These are phyloP conservation scores for Limtongia smithiae DNA, from an alignment of 805 yeast species.

Conservation along the genomic window DNA sequence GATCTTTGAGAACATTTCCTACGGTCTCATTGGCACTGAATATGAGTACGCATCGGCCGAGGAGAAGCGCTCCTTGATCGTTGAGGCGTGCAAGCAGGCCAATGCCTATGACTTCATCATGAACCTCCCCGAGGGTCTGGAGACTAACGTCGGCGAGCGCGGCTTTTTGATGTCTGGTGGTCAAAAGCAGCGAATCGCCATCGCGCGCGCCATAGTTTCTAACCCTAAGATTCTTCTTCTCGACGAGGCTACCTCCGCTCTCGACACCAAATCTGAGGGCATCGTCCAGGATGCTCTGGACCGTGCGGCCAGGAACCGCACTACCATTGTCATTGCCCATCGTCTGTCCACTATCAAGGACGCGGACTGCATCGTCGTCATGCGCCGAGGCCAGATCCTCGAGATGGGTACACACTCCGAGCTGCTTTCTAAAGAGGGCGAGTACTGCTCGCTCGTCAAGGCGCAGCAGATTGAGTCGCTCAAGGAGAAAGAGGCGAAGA, in stretches of 20 bases:
- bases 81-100: constrained; percentile 49
- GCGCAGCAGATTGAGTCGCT: constrained; percentile 32
- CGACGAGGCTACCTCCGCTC: constrained; percentile 67
- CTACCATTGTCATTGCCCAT: constrained; percentile 54
- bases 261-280: constrained; percentile 60
- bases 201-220: constrained; percentile 57
- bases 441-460: constrained; percentile 33
- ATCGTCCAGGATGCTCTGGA: constrained; percentile 53
- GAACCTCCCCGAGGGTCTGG: constrained; percentile 52
- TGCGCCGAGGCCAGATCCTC: constrained; percentile 44
- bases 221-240: constrained; percentile 54
- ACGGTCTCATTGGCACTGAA: constrained; percentile 52
- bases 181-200: constrained; percentile 62
- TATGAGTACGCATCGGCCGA: constrained; percentile 38
- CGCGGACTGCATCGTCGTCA: constrained; percentile 48
- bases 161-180: constrained; percentile 65
- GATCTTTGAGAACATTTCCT: constrained; percentile 74
- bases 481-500: constrained; percentile 21
- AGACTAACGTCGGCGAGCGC: constrained; percentile 51
- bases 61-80: constrained; percentile 39
- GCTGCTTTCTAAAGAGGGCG: constrained; percentile 31
- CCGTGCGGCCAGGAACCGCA: constrained; percentile 36
- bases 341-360: constrained; percentile 49
- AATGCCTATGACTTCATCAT: constrained; percentile 51
- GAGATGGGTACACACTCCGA: constrained; percentile 40